Base-by-base conservation (phyloP, 768 basidiomycete genomes). In the Dacryopinax primogenitus region DNA sequence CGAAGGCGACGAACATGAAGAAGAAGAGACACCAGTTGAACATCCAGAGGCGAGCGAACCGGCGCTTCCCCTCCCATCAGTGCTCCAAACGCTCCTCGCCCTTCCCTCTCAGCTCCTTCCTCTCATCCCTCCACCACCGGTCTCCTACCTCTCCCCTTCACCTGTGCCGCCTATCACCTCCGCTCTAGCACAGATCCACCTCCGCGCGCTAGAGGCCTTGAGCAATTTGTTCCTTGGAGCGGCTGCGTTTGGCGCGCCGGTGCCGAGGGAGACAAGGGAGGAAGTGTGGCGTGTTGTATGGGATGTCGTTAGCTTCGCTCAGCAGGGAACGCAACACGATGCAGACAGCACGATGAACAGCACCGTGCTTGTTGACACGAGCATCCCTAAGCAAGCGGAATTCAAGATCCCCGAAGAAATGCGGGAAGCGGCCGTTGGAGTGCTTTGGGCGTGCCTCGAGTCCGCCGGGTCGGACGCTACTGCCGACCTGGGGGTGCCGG, bases 141-240 rank as follows among this genome's bases (percentile, higher is more conserved):
- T 94, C 16, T 95, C 93, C 2, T 95, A 93, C 77, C 83, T 88
- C 16, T 89, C 90, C 0, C 36, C 73, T 2, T 65, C 78, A 81
- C 78, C 81, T 23, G 90, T 95, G 71, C 90, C 92, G 39, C 93
- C 93, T 1, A 92, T 87, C 13, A 95, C 93, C 0, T 90, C 92
- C 28, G 87, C 80, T 11, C 82, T 97, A 47, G 83, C 88, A 67
- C 84, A 87, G 6, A 84, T 95, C 62, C 93, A 96, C 72, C 79
- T 91, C 65, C 81, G 86, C 68, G 89, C 92, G 11, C 79, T 94
- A 30, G 92, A 95, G 73, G 92, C 92, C 71, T 79, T 97, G 58
- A 92, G 90, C 71, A 96, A 97, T 71, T 79, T 93, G 37, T 87
- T 95, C 70, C 78, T 94, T 35, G 86, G 91, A 1, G 78, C 88